Percentiles rank a stretch among this genome's conserved stretches.
Conservation (phyloP, 2,329 filamentous ascomycete species). For the Aureobasidium sp. region DNA sequence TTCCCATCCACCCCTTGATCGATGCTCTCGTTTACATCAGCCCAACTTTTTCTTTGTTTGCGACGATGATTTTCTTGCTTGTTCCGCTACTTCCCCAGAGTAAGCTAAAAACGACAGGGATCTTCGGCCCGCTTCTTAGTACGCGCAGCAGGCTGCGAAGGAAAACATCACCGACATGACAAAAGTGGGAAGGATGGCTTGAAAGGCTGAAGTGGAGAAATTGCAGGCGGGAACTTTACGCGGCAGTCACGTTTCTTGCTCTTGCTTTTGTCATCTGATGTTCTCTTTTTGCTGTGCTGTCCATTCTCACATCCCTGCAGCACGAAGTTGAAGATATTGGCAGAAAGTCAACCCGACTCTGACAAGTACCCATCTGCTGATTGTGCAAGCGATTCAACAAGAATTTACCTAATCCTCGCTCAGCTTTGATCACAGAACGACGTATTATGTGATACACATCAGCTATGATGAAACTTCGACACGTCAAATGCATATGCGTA, state of each 20-base stretch:
- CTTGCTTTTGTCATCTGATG: constrained; percentile 5
- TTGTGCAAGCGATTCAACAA: background rate
- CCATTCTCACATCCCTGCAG: background rate
- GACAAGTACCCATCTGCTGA: background rate
- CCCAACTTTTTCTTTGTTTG: constrained; percentile 7
- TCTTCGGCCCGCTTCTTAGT: constrained; percentile 11
- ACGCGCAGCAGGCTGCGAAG: constrained; percentile 2
- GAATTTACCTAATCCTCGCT: background rate
- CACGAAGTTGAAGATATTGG: background rate
- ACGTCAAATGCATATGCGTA: constrained; percentile 9
- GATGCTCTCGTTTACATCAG: background rate
- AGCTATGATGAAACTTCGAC: constrained; percentile 13
- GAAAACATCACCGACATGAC: background rate
- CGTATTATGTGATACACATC: constrained; percentile 8
- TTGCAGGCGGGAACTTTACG: background rate
- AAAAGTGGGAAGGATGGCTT: constrained; percentile 1
- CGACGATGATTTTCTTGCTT: constrained; percentile 4
- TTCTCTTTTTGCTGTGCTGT: background rate
- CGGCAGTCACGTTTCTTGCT: constrained; percentile 14
- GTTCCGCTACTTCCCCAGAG: constrained; percentile 15
- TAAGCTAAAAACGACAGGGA: constrained; percentile 11
- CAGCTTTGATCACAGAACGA: background rate
- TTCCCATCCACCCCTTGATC: constrained; percentile 10
- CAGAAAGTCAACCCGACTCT: background rate
- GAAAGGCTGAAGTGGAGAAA: background rate